Conservation (phyloP, 352 stramenopile species). For the Globisporangium canariense region DNA sequence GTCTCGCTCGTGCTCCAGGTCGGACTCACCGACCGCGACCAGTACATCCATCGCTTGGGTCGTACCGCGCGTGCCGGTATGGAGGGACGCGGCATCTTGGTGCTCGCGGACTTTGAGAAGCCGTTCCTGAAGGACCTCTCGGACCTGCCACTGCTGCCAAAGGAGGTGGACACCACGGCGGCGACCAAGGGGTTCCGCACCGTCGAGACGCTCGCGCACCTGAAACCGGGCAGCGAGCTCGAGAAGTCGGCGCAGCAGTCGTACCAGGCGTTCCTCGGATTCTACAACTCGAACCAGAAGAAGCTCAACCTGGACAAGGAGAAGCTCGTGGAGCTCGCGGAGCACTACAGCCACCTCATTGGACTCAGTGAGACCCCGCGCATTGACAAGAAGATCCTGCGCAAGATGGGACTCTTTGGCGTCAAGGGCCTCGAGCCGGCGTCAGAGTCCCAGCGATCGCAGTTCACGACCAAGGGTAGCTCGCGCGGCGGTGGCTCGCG, state of each 20-base stretch:
- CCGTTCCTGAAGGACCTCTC: conserved; percentile 62
- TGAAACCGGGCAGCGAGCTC: conserved; percentile 51
- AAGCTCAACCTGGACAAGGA: conserved; percentile 28
- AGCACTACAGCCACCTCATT: conserved; percentile 58
- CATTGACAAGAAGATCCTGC: conserved; percentile 86
- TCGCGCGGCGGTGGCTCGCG: background rate
- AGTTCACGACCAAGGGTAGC: conserved; percentile 18
- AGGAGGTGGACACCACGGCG: conserved; percentile 17
- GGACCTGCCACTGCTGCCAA: conserved; percentile 48
- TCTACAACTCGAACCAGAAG: conserved; percentile 87
- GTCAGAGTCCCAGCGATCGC: conserved; percentile 10
- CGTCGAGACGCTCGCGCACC: conserved; percentile 23
- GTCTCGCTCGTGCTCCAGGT: conserved; percentile 89
- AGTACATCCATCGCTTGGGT: conserved; percentile 96
- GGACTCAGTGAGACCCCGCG: conserved; percentile 67
- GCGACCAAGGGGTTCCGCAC: conserved; percentile 18
- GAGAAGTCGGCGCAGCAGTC: conserved; percentile 81
- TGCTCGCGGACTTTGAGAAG: conserved; percentile 86
- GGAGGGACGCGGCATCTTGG: conserved; percentile 75
- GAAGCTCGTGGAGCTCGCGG: conserved; percentile 74
- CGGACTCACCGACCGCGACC: conserved; percentile 81
- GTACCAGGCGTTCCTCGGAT: conserved; percentile 95
- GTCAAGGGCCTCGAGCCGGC: conserved; percentile 55
- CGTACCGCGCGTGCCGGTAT: conserved; percentile 91
- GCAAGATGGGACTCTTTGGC: conserved; percentile 87